Conservation (phyloP, 768 basidiomycete species). For the Tricholoma furcatifolium region DNA sequence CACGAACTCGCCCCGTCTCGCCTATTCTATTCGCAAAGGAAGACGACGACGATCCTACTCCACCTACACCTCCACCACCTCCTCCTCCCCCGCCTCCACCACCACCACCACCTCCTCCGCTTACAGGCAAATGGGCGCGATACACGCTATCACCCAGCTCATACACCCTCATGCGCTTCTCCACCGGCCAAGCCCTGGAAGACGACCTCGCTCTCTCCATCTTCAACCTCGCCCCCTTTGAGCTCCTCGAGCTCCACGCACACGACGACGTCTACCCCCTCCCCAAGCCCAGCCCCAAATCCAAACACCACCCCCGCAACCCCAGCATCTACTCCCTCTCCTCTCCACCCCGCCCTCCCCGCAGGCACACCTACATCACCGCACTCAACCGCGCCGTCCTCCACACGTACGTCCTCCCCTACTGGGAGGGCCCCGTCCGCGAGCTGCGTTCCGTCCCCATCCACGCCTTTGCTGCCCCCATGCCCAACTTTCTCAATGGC, state of each 20-base stretch:
- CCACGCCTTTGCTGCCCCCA: conserved; percentile 1
- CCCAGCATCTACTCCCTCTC: conserved; percentile 11
- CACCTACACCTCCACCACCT: neutral
- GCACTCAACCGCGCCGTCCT: conserved; percentile 32
- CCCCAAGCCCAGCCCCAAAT: neutral
- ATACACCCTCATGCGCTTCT: conserved; percentile 61
- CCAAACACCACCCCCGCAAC: conserved; percentile 5
- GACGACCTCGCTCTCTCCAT: conserved; percentile 57
- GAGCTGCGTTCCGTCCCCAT: conserved; percentile 40
- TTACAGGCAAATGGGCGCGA: conserved; percentile 4
- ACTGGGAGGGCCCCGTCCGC: conserved; percentile 55
- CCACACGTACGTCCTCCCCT: conserved; percentile 48
- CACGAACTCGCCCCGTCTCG: conserved; percentile 35
- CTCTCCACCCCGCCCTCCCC: conserved; percentile 21
- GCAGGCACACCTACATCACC: conserved; percentile 3
- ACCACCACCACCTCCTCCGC: neutral
- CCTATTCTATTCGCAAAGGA: conserved; percentile 44
- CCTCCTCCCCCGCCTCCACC: conserved; percentile 1
- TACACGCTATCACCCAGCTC: conserved; percentile 10
- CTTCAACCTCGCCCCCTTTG: conserved; percentile 60
- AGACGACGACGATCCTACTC: conserved; percentile 26
- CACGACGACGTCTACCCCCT: conserved; percentile 5
- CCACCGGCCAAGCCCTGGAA: conserved; percentile 69
- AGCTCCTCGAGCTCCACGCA: conserved; percentile 68
- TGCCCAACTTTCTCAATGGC: conserved; percentile 11